A percentile compares a stretch with the other conserved stretches of the same genome.
These are phyloP conservation scores for Fusarium sp. DNA, from an alignment of 2,329 filamentous ascomycete genomes.

Conservation along the genomic window DNA sequence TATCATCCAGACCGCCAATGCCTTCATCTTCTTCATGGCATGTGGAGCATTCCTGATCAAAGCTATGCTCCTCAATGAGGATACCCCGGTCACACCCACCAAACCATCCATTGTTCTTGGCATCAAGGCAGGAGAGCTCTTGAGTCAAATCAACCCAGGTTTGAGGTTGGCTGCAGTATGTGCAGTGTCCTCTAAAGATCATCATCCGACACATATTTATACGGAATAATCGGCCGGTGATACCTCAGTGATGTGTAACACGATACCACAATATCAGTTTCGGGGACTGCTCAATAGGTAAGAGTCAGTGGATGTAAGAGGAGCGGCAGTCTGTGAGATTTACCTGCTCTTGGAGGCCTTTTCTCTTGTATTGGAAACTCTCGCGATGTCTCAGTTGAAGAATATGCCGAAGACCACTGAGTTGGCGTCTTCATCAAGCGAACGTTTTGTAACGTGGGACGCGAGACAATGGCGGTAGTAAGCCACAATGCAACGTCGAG, in stretches of 20 bases:
- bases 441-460: conserved; percentile 24
- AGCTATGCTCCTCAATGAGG: conserved; percentile 58
- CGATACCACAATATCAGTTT: background rate
- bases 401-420: conserved; percentile 16
- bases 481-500: conserved; percentile 33
- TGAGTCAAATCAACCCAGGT: conserved; percentile 62
- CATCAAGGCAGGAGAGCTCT: conserved; percentile 62
- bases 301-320: conserved; percentile 6
- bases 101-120: conserved; percentile 63
- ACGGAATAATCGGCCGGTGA: conserved; percentile 2
- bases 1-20: conserved; percentile 57
- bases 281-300: background rate
- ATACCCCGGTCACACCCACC: conserved; percentile 60
- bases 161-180: conserved; percentile 57
- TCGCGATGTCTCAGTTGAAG: conserved; percentile 22
- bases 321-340: background rate
- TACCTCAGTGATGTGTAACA: conserved; percentile 6
- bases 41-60: conserved; percentile 63
- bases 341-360: background rate
- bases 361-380: conserved; percentile 1
- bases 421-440: conserved; percentile 27
- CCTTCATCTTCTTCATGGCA: conserved; percentile 60
- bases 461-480: conserved; percentile 9
- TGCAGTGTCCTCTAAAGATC: conserved; percentile 60
- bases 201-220: conserved; percentile 62